Evolutionary conservation across 352 stramenopile species (phyloP).

Genomic region (Phytophthora nicotianae): DNA sequence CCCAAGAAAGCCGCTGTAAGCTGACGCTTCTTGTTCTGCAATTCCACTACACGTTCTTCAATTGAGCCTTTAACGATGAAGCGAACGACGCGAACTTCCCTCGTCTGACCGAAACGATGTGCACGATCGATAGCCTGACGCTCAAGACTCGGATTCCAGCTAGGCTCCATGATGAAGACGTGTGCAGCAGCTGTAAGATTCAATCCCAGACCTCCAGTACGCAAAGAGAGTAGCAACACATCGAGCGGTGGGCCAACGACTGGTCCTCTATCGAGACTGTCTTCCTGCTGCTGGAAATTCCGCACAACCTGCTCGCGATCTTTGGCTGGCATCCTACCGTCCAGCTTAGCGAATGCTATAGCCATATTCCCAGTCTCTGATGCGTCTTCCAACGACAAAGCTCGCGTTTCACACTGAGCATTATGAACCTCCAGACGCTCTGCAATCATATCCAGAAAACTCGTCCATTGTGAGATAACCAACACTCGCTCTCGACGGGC

Average conservation of each 20-base stretch:
- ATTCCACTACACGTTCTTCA: constrained; percentile 88
- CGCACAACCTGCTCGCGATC: constrained; percentile 70
- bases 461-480: constrained; percentile 91
- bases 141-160: constrained; percentile 93
- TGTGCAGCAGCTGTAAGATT: constrained; percentile 93
- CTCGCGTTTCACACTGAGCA: constrained; percentile 21
- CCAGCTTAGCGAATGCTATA: constrained; percentile 60
- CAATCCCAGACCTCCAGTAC: constrained; percentile 89
- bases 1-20: constrained; percentile 81
- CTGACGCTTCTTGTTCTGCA: constrained; percentile 88
- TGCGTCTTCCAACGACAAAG: constrained; percentile 21
- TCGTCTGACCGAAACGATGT: constrained; percentile 87
- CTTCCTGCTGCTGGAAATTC: constrained; percentile 58
- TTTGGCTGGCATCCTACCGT: constrained; percentile 63
- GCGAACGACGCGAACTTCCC: constrained; percentile 73
- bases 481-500: constrained; percentile 60
- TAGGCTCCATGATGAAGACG: constrained; percentile 94
- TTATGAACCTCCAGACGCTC: constrained; percentile 50
- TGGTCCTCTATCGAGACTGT: constrained; percentile 8
- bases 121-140: constrained; percentile 89
- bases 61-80: constrained; percentile 90
- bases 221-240: constrained; percentile 89
- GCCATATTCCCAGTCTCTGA: constrained; percentile 7
- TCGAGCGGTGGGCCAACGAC: constrained; percentile 46
- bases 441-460: constrained; percentile 80